phyloP scores from a whole-genome alignment of 1,139 yeast genomes.

The Petasospora fabianii region DNA sequence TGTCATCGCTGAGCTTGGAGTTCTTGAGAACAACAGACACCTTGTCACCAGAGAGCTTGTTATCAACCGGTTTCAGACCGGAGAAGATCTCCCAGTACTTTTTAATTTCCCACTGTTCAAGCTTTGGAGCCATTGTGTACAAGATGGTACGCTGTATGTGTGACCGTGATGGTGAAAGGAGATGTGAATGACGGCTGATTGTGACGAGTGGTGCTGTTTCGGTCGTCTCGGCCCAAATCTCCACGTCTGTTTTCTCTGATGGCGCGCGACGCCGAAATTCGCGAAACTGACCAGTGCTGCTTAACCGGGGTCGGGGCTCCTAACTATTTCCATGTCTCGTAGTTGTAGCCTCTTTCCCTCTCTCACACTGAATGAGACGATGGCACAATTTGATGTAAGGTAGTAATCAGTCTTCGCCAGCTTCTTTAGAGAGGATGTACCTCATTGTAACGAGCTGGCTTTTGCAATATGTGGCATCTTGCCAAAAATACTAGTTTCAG shows the following conservation, averaged over 20 bases:
- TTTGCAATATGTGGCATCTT: too few relatives aligned
- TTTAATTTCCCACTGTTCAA: conserved; percentile 92
- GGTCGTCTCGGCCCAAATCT: neutral
- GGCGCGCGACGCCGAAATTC: neutral
- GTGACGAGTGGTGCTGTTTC: neutral
- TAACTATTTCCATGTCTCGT: too few relatives aligned
- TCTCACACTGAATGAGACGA: too few relatives aligned
- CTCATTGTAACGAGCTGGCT: too few relatives aligned
- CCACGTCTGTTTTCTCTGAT: neutral
- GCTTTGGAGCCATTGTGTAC: conserved; percentile 39
- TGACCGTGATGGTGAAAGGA: conserved; percentile 5
- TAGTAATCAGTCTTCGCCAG: too few relatives aligned
- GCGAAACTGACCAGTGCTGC: neutral
- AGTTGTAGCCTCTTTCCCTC: too few relatives aligned
- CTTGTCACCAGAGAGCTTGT: conserved; percentile 78
- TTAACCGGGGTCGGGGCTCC: neutral
- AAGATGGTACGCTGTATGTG: too few relatives aligned
- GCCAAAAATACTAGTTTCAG: too few relatives aligned
- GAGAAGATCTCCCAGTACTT: conserved; percentile 97
- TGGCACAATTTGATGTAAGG: too few relatives aligned
- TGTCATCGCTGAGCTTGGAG: conserved; percentile 73
- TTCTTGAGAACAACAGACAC: conserved; percentile 86
- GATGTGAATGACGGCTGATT: neutral
- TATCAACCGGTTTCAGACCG: conserved; percentile 76
- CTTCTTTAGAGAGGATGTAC: too few relatives aligned